These are phyloP conservation scores for Alternaria panax DNA, from an alignment of 2,329 filamentous ascomycete species.

Conservation along the genomic window DNA sequence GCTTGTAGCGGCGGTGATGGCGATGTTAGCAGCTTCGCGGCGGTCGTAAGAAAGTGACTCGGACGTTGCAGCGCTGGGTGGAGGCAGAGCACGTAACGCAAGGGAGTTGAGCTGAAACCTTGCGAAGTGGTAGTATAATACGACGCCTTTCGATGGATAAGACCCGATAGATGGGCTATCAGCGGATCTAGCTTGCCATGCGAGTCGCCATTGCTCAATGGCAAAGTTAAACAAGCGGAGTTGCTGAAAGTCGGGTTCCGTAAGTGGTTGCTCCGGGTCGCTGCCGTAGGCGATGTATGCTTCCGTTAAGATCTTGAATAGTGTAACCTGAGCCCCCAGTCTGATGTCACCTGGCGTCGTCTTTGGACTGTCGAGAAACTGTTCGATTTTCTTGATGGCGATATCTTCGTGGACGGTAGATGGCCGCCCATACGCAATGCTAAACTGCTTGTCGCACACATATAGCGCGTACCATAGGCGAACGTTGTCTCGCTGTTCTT, in stretches of 20 bases:
- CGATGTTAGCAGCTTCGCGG: slow-evolving; percentile 50
- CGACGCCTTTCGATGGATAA: slow-evolving; percentile 58
- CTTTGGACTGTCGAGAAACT: slow-evolving; percentile 38
- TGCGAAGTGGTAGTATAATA: slow-evolving; percentile 63
- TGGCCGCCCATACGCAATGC: slow-evolving; percentile 52
- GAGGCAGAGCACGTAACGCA: slow-evolving; percentile 52
- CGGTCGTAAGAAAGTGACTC: slow-evolving; percentile 54
- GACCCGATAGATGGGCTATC: slow-evolving; percentile 40
- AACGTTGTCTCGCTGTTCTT: slow-evolving; percentile 47
- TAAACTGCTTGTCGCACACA: slow-evolving; percentile 52
- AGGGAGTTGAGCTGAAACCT: slow-evolving; percentile 62
- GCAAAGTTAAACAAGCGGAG: slow-evolving; percentile 53
- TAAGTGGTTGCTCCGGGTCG: slow-evolving; percentile 47
- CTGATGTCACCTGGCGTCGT: slow-evolving; percentile 42
- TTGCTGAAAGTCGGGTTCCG: slow-evolving; percentile 49
- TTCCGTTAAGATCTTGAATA: slow-evolving; percentile 46
- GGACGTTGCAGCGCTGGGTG: slow-evolving; percentile 56
- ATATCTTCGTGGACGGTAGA: slow-evolving; percentile 51
- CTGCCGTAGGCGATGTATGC: slow-evolving; percentile 45
- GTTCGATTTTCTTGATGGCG: slow-evolving; percentile 48
- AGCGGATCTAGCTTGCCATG: slow-evolving; percentile 46
- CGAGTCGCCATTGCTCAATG: slow-evolving; percentile 54
- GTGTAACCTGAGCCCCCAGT: slow-evolving; percentile 40
- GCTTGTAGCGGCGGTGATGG: slow-evolving; percentile 57
- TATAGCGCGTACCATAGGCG: slow-evolving; percentile 52